phyloP scores from a whole-genome alignment of 2,329 filamentous ascomycete species.

The Alternaria consortialis region DNA sequence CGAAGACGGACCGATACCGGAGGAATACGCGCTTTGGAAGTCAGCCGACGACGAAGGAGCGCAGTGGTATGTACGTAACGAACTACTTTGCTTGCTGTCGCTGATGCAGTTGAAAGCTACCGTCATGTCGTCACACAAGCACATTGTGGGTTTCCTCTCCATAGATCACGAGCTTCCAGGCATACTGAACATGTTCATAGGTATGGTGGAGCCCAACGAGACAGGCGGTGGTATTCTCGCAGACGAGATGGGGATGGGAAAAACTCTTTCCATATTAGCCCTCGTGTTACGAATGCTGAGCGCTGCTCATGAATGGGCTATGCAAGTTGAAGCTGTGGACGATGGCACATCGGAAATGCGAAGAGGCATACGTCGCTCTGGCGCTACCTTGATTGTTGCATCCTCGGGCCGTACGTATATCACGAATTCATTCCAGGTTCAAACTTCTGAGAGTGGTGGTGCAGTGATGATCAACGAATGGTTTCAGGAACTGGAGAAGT shows the following conservation, averaged over 20 bases:
- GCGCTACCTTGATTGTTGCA: constrained; percentile 41
- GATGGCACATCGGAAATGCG: background rate
- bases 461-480: constrained; percentile 45
- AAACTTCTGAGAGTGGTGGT: background rate
- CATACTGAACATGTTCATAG: background rate
- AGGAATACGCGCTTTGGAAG: constrained; percentile 41
- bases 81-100: background rate
- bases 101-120: constrained; percentile 34
- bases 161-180: background rate
- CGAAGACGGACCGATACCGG: constrained; percentile 43
- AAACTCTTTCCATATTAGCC: constrained; percentile 63
- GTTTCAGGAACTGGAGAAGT: constrained; percentile 39
- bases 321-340: background rate
- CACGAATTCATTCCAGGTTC: background rate
- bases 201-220: constrained; percentile 29
- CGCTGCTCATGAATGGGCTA: constrained; percentile 50
- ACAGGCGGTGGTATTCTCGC: constrained; percentile 62
- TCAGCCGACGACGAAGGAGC: constrained; percentile 27
- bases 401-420: constrained; percentile 35
- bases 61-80: constrained; percentile 22
- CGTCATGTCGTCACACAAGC: constrained; percentile 54
- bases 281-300: constrained; percentile 57
- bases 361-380: constrained; percentile 18
- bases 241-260: constrained; percentile 70
- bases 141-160: constrained; percentile 16